Conservation (phyloP, 441 rosid species). For the Croton setiger region DNA sequence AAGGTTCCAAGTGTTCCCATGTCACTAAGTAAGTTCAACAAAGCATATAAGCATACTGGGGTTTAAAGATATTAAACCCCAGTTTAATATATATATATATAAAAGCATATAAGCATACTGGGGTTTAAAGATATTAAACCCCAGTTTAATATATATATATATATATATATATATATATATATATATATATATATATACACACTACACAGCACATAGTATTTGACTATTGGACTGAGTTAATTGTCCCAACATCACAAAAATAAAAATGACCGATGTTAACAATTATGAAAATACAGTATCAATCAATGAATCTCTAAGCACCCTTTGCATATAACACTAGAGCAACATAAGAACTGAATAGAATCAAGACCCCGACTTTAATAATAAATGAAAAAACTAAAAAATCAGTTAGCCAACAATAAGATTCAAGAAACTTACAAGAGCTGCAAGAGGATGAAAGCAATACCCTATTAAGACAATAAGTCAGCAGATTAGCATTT, state of each 20-base stretch:
- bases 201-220: neutral
- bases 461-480: conserved; percentile 35
- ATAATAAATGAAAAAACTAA: neutral
- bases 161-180: too few relatives aligned
- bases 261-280: neutral
- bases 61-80: too few relatives aligned
- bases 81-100: too few relatives aligned
- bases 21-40: too few relatives aligned
- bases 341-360: neutral
- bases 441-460: conserved; percentile 33
- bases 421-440: conserved; percentile 43
- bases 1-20: too few relatives aligned
- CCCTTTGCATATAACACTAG: neutral
- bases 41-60: too few relatives aligned
- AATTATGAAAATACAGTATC: neutral
- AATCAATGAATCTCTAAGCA: neutral
- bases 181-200: too few relatives aligned
- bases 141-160: too few relatives aligned
- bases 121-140: too few relatives aligned
- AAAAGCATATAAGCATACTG: too few relatives aligned
- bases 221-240: neutral
- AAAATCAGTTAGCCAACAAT: neutral
- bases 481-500: conserved; percentile 18
- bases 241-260: too few relatives aligned
- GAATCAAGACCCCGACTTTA: neutral